Conservation (phyloP, 1,139 yeast species). For the Yamadazyma sp. region DNA sequence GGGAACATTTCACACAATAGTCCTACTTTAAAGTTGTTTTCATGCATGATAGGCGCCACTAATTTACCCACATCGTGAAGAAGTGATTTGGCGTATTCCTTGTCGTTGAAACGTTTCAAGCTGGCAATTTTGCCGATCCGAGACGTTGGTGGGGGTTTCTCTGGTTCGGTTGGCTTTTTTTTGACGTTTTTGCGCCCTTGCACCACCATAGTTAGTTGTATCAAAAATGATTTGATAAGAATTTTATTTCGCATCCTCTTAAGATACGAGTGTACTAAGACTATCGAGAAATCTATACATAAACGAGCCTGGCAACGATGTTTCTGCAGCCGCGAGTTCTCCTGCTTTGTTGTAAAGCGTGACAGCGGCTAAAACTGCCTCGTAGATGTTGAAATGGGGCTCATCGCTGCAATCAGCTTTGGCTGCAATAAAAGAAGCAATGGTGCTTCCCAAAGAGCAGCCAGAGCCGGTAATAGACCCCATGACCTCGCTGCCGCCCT, state of each 20-base stretch:
- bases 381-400: constrained; percentile 27
- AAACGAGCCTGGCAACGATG: constrained; percentile 53
- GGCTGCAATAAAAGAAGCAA: constrained; percentile 61
- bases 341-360: constrained; percentile 67
- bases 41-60: constrained; percentile 76
- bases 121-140: constrained; percentile 55
- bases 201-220: constrained; percentile 11
- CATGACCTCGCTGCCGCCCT: constrained; percentile 70
- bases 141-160: constrained; percentile 44
- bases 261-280: constrained; percentile 18
- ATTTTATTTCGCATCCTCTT: neutral
- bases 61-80: constrained; percentile 60
- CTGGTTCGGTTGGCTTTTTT: constrained; percentile 9
- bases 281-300: constrained; percentile 46
- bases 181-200: constrained; percentile 9
- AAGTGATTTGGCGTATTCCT: constrained; percentile 56
- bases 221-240: neutral
- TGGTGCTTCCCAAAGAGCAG: constrained; percentile 76
- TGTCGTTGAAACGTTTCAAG: constrained; percentile 51
- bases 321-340: constrained; percentile 41
- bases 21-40: constrained; percentile 64
- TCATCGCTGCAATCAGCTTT: constrained; percentile 23
- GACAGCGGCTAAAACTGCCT: constrained; percentile 61
- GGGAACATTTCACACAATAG: constrained; percentile 83
- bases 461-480: constrained; percentile 86